Percentiles rank a stretch among this genome's conserved stretches.
phyloP scores from a whole-genome alignment of 352 stramenopile genomes.

The Aphanomyces cochlioides region DNA sequence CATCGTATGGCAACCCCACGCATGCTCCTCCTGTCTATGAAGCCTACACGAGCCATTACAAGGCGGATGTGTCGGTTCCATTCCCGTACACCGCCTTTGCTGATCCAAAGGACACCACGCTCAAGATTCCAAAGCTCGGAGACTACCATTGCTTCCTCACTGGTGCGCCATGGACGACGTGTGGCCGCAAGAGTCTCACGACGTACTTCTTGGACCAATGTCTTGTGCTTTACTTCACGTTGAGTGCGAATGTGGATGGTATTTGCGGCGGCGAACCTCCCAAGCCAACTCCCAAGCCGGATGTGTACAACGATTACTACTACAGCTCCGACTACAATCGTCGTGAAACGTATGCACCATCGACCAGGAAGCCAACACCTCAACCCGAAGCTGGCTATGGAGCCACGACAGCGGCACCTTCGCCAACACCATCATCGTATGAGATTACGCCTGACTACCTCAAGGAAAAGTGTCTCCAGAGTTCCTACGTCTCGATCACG shows the following conservation, averaged over 20 bases:
- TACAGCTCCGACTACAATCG: constrained; percentile 7
- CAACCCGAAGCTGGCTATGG: background rate
- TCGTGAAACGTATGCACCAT: background rate
- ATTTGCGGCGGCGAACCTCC: constrained; percentile 28
- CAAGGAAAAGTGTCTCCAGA: constrained; percentile 31
- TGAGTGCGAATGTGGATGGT: constrained; percentile 27
- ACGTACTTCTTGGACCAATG: constrained; percentile 31
- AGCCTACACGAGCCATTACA: constrained; percentile 23
- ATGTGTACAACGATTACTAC: constrained; percentile 17
- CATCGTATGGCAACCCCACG: constrained; percentile 5
- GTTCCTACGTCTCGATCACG: constrained; percentile 27
- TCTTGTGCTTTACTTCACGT: constrained; percentile 19
- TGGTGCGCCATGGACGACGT: constrained; percentile 27
- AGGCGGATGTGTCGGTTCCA: background rate
- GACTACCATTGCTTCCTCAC: constrained; percentile 30
- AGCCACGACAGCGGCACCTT: background rate
- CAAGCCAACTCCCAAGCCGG: constrained; percentile 17
- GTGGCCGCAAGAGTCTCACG: constrained; percentile 26
- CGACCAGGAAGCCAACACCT: background rate
- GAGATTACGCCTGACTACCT: constrained; percentile 21
- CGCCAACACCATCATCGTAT: background rate
- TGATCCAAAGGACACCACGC: background rate
- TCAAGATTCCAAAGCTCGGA: constrained; percentile 22
- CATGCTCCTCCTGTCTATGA: constrained; percentile 20
- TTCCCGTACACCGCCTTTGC: constrained; percentile 29